Percentiles rank a stretch among this genome's conserved stretches.
These are phyloP conservation scores for Wickerhamomyces bovis DNA, from an alignment of 805 yeast genomes.

Conservation along the genomic window DNA sequence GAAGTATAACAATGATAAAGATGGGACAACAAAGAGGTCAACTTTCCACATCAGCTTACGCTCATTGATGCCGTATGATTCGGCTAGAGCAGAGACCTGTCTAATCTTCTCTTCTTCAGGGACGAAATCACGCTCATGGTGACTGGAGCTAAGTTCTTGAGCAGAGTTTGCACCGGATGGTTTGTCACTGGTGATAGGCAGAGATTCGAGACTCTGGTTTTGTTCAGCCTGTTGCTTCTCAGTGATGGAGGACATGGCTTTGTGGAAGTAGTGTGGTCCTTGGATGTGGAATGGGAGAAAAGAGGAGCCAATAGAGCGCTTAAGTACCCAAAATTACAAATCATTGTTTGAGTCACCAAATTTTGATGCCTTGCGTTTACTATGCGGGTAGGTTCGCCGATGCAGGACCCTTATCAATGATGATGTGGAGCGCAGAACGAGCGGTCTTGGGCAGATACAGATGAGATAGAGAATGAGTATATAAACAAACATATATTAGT, in stretches of 20 bases:
- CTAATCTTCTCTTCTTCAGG: conserved; percentile 14
- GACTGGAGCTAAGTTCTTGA: background rate
- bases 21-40: conserved; percentile 66
- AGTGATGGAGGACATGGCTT: background rate
- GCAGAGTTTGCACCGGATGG: background rate
- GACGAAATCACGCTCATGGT: conserved; percentile 11
- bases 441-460: no score
- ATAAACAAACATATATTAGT: no score
- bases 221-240: background rate
- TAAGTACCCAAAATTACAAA: background rate
- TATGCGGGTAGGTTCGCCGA: background rate
- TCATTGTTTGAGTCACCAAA: background rate
- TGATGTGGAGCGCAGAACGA: background rate
- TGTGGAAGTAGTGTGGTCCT: background rate
- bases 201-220: background rate
- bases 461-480: no score
- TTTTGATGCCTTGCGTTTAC: background rate
- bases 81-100: conserved; percentile 33
- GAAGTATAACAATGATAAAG: conserved; percentile 70
- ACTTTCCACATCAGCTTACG: conserved; percentile 53
- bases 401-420: background rate
- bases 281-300: background rate
- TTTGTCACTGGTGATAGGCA: background rate
- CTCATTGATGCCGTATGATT: conserved; percentile 45
- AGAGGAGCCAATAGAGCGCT: background rate